Evolutionary conservation across 2,329 filamentous ascomycete species (phyloP), one percentile per base, ranked within the genome.

Genomic region (Aspergillus sojae): DNA sequence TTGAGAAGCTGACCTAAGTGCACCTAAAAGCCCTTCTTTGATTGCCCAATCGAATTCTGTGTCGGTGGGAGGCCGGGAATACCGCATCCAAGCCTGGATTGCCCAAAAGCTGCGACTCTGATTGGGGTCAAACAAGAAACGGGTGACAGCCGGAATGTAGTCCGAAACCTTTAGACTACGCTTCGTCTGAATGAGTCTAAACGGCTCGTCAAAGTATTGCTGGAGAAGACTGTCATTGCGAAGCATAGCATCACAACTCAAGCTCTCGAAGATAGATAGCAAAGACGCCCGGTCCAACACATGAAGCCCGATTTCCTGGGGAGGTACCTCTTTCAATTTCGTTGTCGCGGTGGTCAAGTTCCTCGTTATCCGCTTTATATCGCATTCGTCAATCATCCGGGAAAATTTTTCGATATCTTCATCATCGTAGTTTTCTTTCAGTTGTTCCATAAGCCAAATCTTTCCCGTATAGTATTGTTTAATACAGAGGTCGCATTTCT

Each of bases 21-120:
- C 89, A 61, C 85, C 82, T 43, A 88, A 81, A 21, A 98, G 82
- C 39, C 89, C 88, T 65, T 91, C 89, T 66, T 89, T 89, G 46
- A 97, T 88, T 12, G 92, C 91, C 90, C 91, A 96, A 50, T 97
- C 91, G 74, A 97, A 98, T 67, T 95, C 91, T 41, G 88, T 84
- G 11, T 85, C 82, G 0, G 89, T 88, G 57, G 96, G 84, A 23
- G 84, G 81, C 14, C 87, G 84, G 55, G 85, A 83, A 66, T 91
- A 86, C 45, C 85, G 87, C n/a, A 84, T 82, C 87, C 91, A 94
- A 6, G 88, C 87, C 57, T 84, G 81, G 41, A 84, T 80, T 1
- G 92, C 92, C 85, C 93, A 96, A 48, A 82, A 80, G 45, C 83
- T 84, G 57, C 91, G 87, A 55, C 81, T 80, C 28, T 83, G 79